Evolutionary conservation across 805 yeast genomes (phyloP).

Genomic region (Teunomyces stri): DNA sequence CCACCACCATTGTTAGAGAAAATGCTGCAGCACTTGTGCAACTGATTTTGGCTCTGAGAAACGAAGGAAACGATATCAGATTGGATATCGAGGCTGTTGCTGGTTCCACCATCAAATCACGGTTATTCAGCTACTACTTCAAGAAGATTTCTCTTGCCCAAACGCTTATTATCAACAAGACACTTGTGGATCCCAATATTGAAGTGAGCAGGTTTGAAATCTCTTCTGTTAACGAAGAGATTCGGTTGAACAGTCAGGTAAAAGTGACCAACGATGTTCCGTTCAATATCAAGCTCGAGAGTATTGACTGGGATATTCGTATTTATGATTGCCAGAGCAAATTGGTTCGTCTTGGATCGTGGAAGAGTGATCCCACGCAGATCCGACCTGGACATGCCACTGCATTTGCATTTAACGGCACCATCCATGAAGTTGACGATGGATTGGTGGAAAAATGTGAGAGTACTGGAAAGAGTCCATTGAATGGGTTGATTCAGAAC

Average conservation of each 20-base stretch:
- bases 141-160: conserved; percentile 15
- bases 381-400: conserved; percentile 15
- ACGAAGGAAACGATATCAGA: conserved; percentile 12
- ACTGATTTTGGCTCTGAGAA: conserved; percentile 11
- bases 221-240: conserved; percentile 8
- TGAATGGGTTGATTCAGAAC: conserved; percentile 19
- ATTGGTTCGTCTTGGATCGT: conserved; percentile 21
- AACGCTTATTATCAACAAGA: conserved; percentile 6
- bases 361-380: conserved; percentile 14
- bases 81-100: conserved; percentile 23
- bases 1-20: conserved; percentile 18
- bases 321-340: conserved; percentile 24
- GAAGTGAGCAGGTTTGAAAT: conserved; percentile 13
- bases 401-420: conserved; percentile 17
- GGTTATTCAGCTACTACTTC: conserved; percentile 14
- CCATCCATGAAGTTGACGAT: conserved; percentile 17
- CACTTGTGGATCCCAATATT: conserved; percentile 14
- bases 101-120: conserved; percentile 15
- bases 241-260: conserved; percentile 10
- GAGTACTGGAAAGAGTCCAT: conserved; percentile 15
- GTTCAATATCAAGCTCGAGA: conserved; percentile 14
- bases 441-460: conserved; percentile 18
- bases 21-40: conserved; percentile 14
- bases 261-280: conserved; percentile 15
- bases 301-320: conserved; percentile 27